Evolutionary conservation across 2,329 filamentous ascomycete species (phyloP).

Genomic region (Stromatinia cepivora): DNA sequence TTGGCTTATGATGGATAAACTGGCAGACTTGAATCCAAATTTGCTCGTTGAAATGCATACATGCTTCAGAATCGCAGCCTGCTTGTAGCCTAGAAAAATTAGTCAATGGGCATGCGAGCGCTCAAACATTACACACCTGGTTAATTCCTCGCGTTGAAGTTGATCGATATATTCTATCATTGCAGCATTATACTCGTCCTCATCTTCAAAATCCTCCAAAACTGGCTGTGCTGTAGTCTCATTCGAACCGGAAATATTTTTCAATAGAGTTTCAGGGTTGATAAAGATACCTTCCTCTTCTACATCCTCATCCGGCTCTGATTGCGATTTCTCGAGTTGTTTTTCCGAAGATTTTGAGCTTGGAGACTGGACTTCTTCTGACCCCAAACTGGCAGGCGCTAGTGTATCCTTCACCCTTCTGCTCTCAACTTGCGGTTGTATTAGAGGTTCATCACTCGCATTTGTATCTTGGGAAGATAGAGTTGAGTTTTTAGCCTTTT

Average conservation of each 20-base stretch:
- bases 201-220: conserved; percentile 1
- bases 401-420: not conserved
- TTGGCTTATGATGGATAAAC: conserved; percentile 11
- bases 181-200: not conserved
- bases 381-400: not conserved
- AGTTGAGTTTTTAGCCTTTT: not conserved
- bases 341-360: conserved; percentile 4
- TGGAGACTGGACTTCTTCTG: conserved; percentile 4
- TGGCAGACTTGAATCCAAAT: conserved; percentile 2
- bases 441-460: not conserved
- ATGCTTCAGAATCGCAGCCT: not conserved
- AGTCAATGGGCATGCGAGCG: not conserved
- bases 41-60: conserved; percentile 13
- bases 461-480: not conserved
- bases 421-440: not conserved
- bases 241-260: conserved; percentile 1
- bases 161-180: conserved; percentile 12
- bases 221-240: not conserved
- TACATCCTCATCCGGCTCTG: not conserved
- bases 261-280: not conserved
- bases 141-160: not conserved
- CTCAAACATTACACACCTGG: conserved; percentile 6
- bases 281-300: not conserved
- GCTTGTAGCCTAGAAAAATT: conserved; percentile 15
- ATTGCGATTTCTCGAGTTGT: conserved; percentile 4